Percentiles rank a stretch among this genome's conserved stretches.
Conservation (phyloP, 2,329 filamentous ascomycete species). For the Anthostomella pinea region DNA sequence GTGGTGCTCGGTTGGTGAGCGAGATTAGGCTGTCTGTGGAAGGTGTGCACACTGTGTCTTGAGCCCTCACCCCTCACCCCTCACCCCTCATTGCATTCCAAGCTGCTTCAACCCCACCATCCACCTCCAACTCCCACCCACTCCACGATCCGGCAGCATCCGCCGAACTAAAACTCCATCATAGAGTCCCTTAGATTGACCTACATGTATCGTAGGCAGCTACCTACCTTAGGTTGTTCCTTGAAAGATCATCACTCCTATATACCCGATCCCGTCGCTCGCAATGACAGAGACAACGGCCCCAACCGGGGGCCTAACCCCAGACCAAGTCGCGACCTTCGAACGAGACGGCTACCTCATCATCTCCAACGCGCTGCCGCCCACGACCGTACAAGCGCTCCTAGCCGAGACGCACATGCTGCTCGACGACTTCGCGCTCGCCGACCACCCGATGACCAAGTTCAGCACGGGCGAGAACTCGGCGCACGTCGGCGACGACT, state of each 20-base stretch:
- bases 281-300: slow-evolving; percentile 14
- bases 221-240: not conserved
- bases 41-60: too few species aligned
- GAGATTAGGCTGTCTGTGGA: too few species aligned
- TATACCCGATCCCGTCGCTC: not conserved
- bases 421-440: slow-evolving; percentile 73
- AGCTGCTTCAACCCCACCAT: too few species aligned
- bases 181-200: too few species aligned
- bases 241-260: not conserved
- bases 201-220: too few species aligned
- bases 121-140: too few species aligned
- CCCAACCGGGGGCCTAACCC: slow-evolving; percentile 57
- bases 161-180: too few species aligned
- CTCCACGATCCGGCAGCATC: too few species aligned
- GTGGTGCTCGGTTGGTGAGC: too few species aligned
- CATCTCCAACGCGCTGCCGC: slow-evolving; percentile 71
- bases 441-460: slow-evolving; percentile 84
- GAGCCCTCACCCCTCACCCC: too few species aligned
- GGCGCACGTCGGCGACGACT: slow-evolving; percentile 86
- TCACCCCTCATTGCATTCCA: too few species aligned
- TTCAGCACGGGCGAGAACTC: slow-evolving; percentile 80
- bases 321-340: slow-evolving; percentile 70
- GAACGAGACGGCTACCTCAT: slow-evolving; percentile 85
- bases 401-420: slow-evolving; percentile 72
- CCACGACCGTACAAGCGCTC: slow-evolving; percentile 62